These are phyloP conservation scores for Pseudonectria foliicola DNA, from an alignment of 2,329 filamentous ascomycete species.

Conservation along the genomic window DNA sequence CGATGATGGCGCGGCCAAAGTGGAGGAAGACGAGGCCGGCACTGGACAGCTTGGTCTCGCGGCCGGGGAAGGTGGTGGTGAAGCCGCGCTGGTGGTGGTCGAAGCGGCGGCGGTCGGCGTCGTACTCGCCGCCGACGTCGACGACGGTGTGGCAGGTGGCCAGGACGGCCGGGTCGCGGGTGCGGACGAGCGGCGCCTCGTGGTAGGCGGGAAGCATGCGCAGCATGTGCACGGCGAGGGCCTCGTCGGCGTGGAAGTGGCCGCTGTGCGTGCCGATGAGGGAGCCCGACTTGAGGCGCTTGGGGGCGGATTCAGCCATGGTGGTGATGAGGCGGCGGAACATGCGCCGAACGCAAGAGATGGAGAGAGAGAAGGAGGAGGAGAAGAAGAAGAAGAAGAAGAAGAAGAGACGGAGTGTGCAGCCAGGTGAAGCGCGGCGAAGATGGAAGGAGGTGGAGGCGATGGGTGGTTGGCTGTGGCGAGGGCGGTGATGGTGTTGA, in stretches of 20 bases:
- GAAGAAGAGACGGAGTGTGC: no score
- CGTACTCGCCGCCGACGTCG: conserved; percentile 95
- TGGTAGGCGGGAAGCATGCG: conserved; percentile 78
- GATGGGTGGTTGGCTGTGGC: no score
- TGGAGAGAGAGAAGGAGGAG: conserved; percentile 1
- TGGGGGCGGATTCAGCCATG: conserved; percentile 60
- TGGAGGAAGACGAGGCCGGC: conserved; percentile 94
- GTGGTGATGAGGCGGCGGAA: conserved; percentile 23
- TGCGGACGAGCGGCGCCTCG: conserved; percentile 69
- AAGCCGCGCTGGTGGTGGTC: conserved; percentile 98
- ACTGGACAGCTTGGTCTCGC: conserved; percentile 82
- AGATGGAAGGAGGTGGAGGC: no score
- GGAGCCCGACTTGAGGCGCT: conserved; percentile 68
- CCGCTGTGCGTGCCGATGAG: conserved; percentile 93
- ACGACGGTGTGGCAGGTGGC: conserved; percentile 88
- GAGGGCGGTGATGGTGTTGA: no score
- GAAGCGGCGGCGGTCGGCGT: conserved; percentile 68
- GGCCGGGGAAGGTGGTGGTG: conserved; percentile 73
- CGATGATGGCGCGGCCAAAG: conserved; percentile 81
- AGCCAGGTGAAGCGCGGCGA: no score
- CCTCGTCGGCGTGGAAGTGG: conserved; percentile 98
- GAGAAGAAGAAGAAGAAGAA: neutral
- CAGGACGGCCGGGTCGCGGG: conserved; percentile 73
- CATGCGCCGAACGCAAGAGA: conserved; percentile 17
- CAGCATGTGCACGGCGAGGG: conserved; percentile 92